Evolutionary conservation across 2,329 filamentous ascomycete genomes (phyloP), one percentile per base, ranked within the genome.

Genomic region (Calonectria fujianensis): DNA sequence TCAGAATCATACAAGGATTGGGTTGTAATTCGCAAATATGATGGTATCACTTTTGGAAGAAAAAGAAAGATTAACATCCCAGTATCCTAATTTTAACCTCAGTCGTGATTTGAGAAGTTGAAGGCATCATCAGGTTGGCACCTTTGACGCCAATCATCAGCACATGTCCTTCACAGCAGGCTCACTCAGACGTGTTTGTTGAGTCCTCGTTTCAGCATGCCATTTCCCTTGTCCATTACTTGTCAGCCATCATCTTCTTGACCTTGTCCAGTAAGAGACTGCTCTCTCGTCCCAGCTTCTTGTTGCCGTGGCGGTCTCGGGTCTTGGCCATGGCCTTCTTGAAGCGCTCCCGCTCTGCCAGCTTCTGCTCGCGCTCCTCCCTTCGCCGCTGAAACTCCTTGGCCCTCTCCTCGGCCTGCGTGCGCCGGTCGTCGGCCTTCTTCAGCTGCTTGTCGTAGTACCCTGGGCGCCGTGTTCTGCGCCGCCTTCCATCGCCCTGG

Each of bases 221-320:
- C 27, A 37, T 13, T 13, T 24, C 9, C 31, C 7, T 48, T 14
- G 18, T 18, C 24, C 72, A 66, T 76, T 65, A 81, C 20, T 78
- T 81, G 35, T 86, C 82, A 3, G 88, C 89, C 75, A 97, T 90
- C 84, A 97, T 88, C 82, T 89, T 92, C 88, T 93, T 93, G 41
- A 96, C 93, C 85, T 93, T 95, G 81, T 95, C 94, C 71, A 98
- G 86, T 80, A 98, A 80, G 48, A 96, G 89, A 41, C 90, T 90
- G 80, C 95, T 96, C 88, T 98, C 95, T 75, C 95, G 90, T 2
- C 96, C 96, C 63, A 98, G 84, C 86, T 95, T 96, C 84, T 94
- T 91, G 86, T 94, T 93, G 14, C 95, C 95, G 82, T 94, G 91
- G 35, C 92, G 92, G 83, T 94, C 92, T 45, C 93, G 91, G 67